phyloP scores from a whole-genome alignment of 2,329 filamentous ascomycete genomes.

The Chaetomiaceae sp. region DNA sequence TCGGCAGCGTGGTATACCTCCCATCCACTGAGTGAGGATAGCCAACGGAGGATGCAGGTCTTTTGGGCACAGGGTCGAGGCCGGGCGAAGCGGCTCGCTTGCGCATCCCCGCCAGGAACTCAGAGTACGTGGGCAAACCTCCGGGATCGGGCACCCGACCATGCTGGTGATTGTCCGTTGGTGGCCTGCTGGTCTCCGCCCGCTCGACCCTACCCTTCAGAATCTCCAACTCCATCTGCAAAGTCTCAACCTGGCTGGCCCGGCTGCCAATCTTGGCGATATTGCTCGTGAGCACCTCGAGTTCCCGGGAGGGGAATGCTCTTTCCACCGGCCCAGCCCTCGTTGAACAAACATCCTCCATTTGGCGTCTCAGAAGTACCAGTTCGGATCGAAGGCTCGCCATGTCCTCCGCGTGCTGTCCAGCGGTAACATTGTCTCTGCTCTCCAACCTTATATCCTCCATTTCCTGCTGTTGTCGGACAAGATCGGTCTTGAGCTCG shows the following conservation, averaged over 20 bases:
- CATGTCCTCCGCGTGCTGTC: constrained; percentile 29
- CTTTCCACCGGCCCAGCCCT: constrained; percentile 7
- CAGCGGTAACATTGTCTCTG: constrained; percentile 18
- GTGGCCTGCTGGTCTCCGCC: constrained; percentile 26
- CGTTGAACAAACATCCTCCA: constrained; percentile 24
- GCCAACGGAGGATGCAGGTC: constrained; percentile 23
- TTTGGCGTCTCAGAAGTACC: constrained; percentile 10
- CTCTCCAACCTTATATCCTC: constrained; percentile 21
- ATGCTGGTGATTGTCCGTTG: neutral
- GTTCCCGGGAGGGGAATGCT: constrained; percentile 28
- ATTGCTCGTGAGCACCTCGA: constrained; percentile 36
- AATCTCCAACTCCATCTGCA: constrained; percentile 39
- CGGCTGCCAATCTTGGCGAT: constrained; percentile 35
- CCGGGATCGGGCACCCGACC: neutral
- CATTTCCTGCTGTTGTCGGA: constrained; percentile 21
- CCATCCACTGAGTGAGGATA: constrained; percentile 12
- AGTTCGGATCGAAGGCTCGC: constrained; percentile 30
- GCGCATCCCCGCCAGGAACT: neutral
- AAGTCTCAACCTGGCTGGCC: constrained; percentile 34
- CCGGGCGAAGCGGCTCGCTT: constrained; percentile 9
- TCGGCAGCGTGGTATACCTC: neutral
- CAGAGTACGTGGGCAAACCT: neutral
- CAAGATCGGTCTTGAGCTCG: constrained; percentile 23
- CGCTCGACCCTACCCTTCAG: constrained; percentile 33
- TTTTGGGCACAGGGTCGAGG: constrained; percentile 14